Evolutionary conservation across 148 eudicot genomes (phyloP), one percentile per base, ranked within the genome.

Genomic region (Spergularia marina): DNA sequence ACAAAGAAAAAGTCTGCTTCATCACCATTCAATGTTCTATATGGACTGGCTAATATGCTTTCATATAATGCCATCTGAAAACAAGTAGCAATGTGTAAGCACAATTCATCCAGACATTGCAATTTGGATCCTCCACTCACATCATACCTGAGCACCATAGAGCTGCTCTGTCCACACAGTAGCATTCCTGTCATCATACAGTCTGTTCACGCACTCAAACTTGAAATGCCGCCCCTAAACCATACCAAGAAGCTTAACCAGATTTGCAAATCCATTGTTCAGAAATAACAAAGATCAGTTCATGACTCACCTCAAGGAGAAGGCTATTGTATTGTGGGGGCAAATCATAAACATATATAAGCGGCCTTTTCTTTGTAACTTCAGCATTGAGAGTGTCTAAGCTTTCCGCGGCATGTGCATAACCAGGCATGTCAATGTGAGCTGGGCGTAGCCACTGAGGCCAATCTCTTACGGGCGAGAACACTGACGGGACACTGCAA

Each of bases 1-100:
- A 95, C 98, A 56, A 88, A 95, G 79, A 87, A 95, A 78, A 86
- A 95, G 76, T 95, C 97, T 72, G 98, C 98, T 88, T 95, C 97
- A 70, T 95, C 91, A 20, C 94, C 98, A 41, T 95, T 85, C 81
- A 88, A 57, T 39, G 98, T 95, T 77, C 98, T 86, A 82, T 88
- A 77, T 67, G 94, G 89, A 79, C 97, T 95, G 64, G 97, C 93
- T 75, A 95, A 83, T 60, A 95, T 18, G 74, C 97, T 92, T 82
- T 95, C 98, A 69, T 89, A 92, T 25, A 95, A 68, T 80, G 97
- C 96, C 94, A 95, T 88, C 98, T 95, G 90, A 73, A 80, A 62
- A 79, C 54, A 81, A 72, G 63, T 23, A 76, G 71, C 78, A 75
- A 57, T 51, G 23, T 59, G 73, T 71, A 47, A 62, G 47, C 44